A percentile compares a stretch with the other conserved stretches of the same genome.
phyloP scores from a whole-genome alignment of 495 filamentous ascomycete species.

The Aspergillus indologenus region DNA sequence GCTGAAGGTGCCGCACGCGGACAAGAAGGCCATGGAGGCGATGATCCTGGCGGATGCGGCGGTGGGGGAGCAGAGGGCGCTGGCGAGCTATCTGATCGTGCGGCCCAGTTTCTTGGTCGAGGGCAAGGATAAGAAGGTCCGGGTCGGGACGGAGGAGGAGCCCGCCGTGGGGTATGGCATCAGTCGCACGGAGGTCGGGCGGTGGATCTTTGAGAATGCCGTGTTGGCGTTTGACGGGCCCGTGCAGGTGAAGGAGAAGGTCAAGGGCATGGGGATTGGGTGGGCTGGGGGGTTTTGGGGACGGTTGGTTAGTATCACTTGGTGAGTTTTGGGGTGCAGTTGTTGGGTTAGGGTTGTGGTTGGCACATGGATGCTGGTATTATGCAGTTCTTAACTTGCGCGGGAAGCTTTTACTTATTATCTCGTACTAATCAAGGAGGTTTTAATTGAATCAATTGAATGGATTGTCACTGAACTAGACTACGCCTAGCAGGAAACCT shows the following conservation, averaged over 20 bases:
- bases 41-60: slow-evolving; percentile 33
- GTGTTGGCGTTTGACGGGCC: slow-evolving; percentile 3
- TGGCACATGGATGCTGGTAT: too few relatives aligned
- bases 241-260: too few relatives aligned
- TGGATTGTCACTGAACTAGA: too few relatives aligned
- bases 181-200: slow-evolving; percentile 37
- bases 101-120: slow-evolving; percentile 40
- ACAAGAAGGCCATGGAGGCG: slow-evolving; percentile 61
- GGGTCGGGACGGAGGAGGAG: slow-evolving; percentile 41
- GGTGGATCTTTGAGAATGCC: slow-evolving; percentile 33
- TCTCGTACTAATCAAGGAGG: too few relatives aligned
- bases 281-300: not conserved
- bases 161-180: slow-evolving; percentile 46
- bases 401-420: too few relatives aligned
- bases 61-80: slow-evolving; percentile 11
- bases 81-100: slow-evolving; percentile 46
- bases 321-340: not conserved
- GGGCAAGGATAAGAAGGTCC: slow-evolving; percentile 24
- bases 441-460: too few relatives aligned
- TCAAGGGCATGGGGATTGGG: not conserved
- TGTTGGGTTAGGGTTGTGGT: not conserved
- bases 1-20: slow-evolving; percentile 50
- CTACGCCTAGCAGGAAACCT: too few relatives aligned
- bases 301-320: not conserved
- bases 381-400: too few relatives aligned